phyloP scores from a whole-genome alignment of 2,329 filamentous ascomycete species.

The Monilinia polystroma region DNA sequence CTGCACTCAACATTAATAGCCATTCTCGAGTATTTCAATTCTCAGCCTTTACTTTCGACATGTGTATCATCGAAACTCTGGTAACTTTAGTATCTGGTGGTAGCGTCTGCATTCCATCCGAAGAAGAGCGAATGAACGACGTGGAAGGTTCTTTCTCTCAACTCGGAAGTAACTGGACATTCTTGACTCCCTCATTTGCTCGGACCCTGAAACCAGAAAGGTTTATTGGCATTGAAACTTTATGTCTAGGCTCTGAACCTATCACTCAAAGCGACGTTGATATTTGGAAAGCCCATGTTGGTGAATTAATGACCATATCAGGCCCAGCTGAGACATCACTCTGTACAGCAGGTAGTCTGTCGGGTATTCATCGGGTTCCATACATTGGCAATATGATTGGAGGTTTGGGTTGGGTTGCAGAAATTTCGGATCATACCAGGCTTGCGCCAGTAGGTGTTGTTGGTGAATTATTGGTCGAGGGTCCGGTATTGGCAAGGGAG shows the following conservation, averaged over 20 bases:
- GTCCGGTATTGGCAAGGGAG: background rate
- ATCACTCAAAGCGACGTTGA: background rate
- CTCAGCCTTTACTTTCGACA: slow-evolving; percentile 37
- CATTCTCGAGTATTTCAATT: slow-evolving; percentile 27
- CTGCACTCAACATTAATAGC: slow-evolving; percentile 34
- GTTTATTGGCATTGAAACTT: background rate
- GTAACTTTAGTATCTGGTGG: slow-evolving; percentile 41
- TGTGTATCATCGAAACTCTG: slow-evolving; percentile 41
- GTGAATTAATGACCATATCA: background rate
- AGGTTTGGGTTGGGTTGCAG: background rate
- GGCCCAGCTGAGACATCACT: background rate
- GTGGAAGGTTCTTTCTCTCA: background rate
- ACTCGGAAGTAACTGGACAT: background rate
- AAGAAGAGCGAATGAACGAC: slow-evolving; percentile 41
- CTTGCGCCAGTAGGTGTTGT: background rate
- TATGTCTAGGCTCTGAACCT: background rate
- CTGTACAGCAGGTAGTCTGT: background rate
- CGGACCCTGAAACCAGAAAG: background rate
- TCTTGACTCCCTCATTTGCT: background rate
- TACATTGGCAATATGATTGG: background rate
- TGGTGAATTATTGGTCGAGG: background rate
- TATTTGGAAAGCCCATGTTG: background rate
- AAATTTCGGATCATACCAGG: background rate
- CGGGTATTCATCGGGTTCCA: background rate
- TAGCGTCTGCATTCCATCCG: slow-evolving; percentile 44